Base-by-base conservation (phyloP, 441 rosid species). In the Euphorbia corollata region DNA sequence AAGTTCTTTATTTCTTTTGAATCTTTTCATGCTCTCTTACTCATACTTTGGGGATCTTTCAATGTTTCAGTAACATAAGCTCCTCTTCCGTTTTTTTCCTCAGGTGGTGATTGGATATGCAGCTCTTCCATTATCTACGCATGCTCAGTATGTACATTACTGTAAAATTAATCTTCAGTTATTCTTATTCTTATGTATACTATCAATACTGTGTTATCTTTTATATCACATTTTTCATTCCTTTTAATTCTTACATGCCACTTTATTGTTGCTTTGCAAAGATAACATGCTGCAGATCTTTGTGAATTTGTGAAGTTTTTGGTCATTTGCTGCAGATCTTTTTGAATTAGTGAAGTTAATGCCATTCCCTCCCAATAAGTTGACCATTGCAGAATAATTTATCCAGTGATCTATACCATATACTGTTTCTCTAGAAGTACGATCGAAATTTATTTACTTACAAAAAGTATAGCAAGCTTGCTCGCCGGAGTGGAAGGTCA, bases 101-200 rank as follows among this genome's bases (percentile, higher is more conserved):
- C 83, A 94, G 99, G 90, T 86, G 72, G 79, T 95, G 51, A 86
- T 95, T 59, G 99, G 99, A 82, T 90, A 95, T 82, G 93, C 97
- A 27, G 82, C 88, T 38, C 97, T 95, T 83, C 93, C 97, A 51
- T 75, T 95, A 59, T 95, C 98, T 68, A 85, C 97, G 0, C 83
- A 87, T 80, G 90, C 87, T 71, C 97, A 87, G 97, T 94, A 86
- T 62, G 99, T 85, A 73, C 63, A 72, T 77, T 71, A 76, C 64
- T 61, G 62, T 62, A 67, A 47, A 58, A 63, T 55, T 71, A 50
- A 24, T 19, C 59, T 57, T 23, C 19, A n/a, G 39, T 57, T 65
- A 5, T 9, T 6, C 68, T 47, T 32, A 20, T 59, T 27, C 30
- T 41, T n/a, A 41, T 9, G 24, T 8, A 39, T 36, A 24, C 47